phyloP scores from a whole-genome alignment of 164 flowering plant species.

The Chimonanthus praecox region DNA sequence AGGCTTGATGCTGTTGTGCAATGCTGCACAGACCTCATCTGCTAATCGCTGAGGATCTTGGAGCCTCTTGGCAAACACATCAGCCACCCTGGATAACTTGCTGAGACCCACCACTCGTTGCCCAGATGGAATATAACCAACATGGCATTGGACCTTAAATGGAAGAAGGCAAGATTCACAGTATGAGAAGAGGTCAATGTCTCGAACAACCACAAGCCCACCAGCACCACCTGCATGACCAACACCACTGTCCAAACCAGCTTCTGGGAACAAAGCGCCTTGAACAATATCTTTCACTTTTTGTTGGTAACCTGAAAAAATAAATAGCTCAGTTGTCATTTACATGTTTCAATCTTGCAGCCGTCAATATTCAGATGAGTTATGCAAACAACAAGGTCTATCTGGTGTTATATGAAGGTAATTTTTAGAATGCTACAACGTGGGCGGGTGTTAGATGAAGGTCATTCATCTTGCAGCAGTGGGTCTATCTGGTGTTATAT shows the following conservation, averaged over 20 bases:
- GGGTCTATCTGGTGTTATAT: too few species aligned
- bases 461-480: too few species aligned
- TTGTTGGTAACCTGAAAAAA: slow-evolving; percentile 60
- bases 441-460: too few species aligned
- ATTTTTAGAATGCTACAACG: too few species aligned
- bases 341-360: too few species aligned
- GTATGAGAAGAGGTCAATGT: slow-evolving; percentile 78
- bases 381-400: background rate
- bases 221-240: slow-evolving; percentile 93
- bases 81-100: slow-evolving; percentile 85
- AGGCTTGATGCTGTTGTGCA: slow-evolving; percentile 68
- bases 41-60: slow-evolving; percentile 88
- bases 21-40: slow-evolving; percentile 65
- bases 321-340: background rate
- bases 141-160: slow-evolving; percentile 85
- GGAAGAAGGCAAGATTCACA: slow-evolving; percentile 97
- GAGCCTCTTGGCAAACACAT: slow-evolving; percentile 84
- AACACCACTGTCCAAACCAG: slow-evolving; percentile 56
- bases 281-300: slow-evolving; percentile 73
- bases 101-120: slow-evolving; percentile 84
- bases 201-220: slow-evolving; percentile 86
- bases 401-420: too few species aligned
- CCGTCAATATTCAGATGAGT: background rate
- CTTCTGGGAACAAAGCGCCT: slow-evolving; percentile 89
- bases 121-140: slow-evolving; percentile 89